phyloP scores from a whole-genome alignment of 2,329 filamentous ascomycete species.

The Arthroderma sp. region DNA sequence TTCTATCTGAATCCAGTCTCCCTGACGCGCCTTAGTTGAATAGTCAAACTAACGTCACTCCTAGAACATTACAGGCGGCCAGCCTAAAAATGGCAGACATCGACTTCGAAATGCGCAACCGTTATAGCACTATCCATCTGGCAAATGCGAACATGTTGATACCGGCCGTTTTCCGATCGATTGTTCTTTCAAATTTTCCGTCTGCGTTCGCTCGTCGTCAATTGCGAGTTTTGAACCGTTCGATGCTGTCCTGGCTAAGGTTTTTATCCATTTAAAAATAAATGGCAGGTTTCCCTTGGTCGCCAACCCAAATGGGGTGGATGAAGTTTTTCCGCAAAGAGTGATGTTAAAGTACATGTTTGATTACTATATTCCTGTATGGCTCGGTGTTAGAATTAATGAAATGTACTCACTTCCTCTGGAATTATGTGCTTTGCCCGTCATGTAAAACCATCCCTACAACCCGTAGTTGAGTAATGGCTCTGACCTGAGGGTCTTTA shows the following conservation, averaged over 20 bases:
- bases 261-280: neutral
- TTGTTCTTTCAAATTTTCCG: no score
- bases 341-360: neutral
- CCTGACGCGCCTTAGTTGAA: no score
- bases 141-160: no score
- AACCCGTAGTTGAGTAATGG: neutral
- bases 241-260: neutral
- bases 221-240: neutral
- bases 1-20: no score
- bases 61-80: no score
- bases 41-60: no score
- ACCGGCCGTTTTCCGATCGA: no score
- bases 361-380: neutral
- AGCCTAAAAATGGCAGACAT: no score
- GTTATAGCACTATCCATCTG: no score
- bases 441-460: neutral
- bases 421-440: neutral
- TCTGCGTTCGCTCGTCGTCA: no score
- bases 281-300: neutral
- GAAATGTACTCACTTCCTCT: neutral
- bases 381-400: neutral
- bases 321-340: neutral
- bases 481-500: neutral
- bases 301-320: neutral
- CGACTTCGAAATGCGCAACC: no score